phyloP scores from a whole-genome alignment of 768 basidiomycete species.

The Leccinum longicurvipes region DNA sequence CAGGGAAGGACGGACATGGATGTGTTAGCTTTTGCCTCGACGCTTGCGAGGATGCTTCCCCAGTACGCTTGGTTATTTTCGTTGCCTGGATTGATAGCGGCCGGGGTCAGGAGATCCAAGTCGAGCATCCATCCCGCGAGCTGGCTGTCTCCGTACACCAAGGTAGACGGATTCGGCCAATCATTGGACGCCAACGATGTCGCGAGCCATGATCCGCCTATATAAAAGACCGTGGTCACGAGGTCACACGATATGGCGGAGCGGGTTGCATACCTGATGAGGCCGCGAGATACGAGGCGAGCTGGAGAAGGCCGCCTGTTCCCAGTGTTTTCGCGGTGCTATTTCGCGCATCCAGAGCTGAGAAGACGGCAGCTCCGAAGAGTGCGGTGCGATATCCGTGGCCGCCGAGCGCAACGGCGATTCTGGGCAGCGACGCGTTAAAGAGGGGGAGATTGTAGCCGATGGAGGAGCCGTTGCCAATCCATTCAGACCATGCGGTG shows the following conservation, averaged over 20 bases:
- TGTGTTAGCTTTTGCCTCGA: slow-evolving; percentile 51
- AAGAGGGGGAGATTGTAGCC: slow-evolving; percentile 51
- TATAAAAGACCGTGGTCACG: background rate
- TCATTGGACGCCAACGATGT: slow-evolving; percentile 63
- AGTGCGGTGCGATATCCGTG: slow-evolving; percentile 68
- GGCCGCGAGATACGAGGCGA: slow-evolving; percentile 64
- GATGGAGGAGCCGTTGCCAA: slow-evolving; percentile 49
- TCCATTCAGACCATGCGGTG: slow-evolving; percentile 56
- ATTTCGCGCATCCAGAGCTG: slow-evolving; percentile 61
- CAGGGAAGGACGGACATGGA: slow-evolving; percentile 44
- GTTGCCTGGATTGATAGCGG: slow-evolving; percentile 45
- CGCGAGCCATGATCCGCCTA: slow-evolving; percentile 69
- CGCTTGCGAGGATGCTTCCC: slow-evolving; percentile 51
- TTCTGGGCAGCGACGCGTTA: slow-evolving; percentile 41
- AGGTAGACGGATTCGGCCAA: slow-evolving; percentile 52
- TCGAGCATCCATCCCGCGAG: slow-evolving; percentile 57
- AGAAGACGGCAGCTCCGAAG: slow-evolving; percentile 58
- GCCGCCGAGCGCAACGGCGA: slow-evolving; percentile 68
- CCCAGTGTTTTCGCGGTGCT: slow-evolving; percentile 51
- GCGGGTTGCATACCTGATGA: slow-evolving; percentile 49
- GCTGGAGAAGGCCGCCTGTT: slow-evolving; percentile 67
- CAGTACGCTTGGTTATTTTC: slow-evolving; percentile 49
- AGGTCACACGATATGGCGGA: background rate
- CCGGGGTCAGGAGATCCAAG: slow-evolving; percentile 52
- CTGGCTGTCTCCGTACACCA: slow-evolving; percentile 56